Conservation (phyloP, 1,284 basidiomycete species). For the Ganoderma meredithae region DNA sequence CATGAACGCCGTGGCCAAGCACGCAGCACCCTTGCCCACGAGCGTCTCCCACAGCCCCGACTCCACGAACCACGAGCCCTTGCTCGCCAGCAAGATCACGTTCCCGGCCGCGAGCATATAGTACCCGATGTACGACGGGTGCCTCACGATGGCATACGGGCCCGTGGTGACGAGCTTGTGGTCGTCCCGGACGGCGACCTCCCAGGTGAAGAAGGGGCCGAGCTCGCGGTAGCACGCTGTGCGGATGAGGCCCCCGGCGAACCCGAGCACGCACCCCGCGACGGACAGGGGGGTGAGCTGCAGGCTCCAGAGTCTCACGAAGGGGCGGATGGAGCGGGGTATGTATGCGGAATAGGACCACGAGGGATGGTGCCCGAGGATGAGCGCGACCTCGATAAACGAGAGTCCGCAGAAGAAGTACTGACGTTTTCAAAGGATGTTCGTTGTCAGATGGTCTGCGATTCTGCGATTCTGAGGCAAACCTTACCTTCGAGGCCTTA, state of each 20-base stretch:
- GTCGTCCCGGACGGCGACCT: neutral
- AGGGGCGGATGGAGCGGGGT: neutral
- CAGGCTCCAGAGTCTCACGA: constrained; percentile 5
- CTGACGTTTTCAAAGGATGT: neutral
- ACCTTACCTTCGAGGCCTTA: constrained; percentile 2
- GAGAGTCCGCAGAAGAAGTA: constrained; percentile 5
- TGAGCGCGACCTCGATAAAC: constrained; percentile 6
- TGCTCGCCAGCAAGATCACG: constrained; percentile 5
- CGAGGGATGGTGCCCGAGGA: constrained; percentile 10
- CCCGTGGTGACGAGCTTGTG: constrained; percentile 5
- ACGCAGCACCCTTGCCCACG: neutral
- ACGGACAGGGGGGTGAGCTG: neutral
- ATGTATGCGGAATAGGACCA: constrained; percentile 7
- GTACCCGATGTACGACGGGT: neutral
- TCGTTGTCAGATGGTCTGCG: neutral
- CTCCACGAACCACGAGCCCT: constrained; percentile 8
- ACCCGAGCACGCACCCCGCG: neutral
- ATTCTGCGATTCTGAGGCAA: neutral
- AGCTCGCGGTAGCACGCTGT: constrained; percentile 1
- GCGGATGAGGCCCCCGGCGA: constrained; percentile 7
- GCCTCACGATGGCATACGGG: constrained; percentile 2
- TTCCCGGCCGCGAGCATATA: neutral
- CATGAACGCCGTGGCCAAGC: neutral
- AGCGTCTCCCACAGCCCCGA: constrained; percentile 4
- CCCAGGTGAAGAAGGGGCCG: neutral